Percentiles rank a stretch among this genome's conserved stretches.
Evolutionary conservation across 768 basidiomycete genomes (phyloP).

Genomic region (Tulasnella sp.): DNA sequence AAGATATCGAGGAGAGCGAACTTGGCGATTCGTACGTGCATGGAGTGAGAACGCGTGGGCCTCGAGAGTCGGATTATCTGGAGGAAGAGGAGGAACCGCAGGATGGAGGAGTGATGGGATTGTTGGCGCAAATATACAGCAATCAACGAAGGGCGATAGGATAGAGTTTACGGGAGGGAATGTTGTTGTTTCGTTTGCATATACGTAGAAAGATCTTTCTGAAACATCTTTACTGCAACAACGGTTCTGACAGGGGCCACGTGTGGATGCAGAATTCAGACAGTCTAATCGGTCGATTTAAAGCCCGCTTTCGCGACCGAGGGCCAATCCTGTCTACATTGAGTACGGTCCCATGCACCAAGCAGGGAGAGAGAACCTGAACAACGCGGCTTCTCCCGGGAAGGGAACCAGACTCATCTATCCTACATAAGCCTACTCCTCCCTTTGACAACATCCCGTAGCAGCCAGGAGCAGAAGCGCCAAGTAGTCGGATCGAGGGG

Average conservation of each 20-base stretch:
- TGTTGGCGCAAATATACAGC: constrained; percentile 82
- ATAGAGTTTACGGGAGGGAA: neutral
- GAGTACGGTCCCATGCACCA: too few relatives aligned
- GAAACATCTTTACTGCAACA: neutral
- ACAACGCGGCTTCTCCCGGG: too few relatives aligned
- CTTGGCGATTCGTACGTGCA: constrained; percentile 80
- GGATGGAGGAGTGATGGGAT: constrained; percentile 82
- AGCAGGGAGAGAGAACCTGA: too few relatives aligned
- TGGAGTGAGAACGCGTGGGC: constrained; percentile 48
- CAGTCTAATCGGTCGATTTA: too few relatives aligned
- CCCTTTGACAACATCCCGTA: too few relatives aligned
- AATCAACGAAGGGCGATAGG: constrained; percentile 39
- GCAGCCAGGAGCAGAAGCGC: too few relatives aligned
- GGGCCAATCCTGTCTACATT: too few relatives aligned
- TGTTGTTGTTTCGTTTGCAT: neutral
- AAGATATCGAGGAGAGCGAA: constrained; percentile 59
- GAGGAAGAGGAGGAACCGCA: constrained; percentile 60
- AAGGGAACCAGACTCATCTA: too few relatives aligned
- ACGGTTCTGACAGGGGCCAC: neutral
- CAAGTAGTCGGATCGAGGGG: too few relatives aligned
- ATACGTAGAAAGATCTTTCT: neutral
- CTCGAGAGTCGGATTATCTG: constrained; percentile 42
- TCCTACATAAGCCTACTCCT: too few relatives aligned
- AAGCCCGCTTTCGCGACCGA: too few relatives aligned
- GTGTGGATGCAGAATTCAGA: neutral